These are phyloP conservation scores for Isabelozyma pseudorhagii DNA, from an alignment of 805 yeast genomes.

Conservation along the genomic window DNA sequence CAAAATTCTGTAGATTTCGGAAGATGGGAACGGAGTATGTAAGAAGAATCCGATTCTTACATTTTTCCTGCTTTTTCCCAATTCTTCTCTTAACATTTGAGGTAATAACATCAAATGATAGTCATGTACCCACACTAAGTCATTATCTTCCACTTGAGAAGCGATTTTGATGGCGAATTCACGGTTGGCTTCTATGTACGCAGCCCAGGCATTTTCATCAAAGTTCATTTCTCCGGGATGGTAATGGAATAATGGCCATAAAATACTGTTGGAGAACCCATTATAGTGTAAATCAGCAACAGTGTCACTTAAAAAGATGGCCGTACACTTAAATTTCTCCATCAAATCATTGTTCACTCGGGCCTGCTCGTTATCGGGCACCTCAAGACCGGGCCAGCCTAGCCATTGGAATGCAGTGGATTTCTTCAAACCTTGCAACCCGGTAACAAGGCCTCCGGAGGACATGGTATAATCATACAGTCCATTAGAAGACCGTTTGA, in stretches of 20 bases:
- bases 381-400: slow-evolving; percentile 93
- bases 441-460: slow-evolving; percentile 96
- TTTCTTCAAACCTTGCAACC: slow-evolving; percentile 85
- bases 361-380: slow-evolving; percentile 72
- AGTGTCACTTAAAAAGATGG: slow-evolving; percentile 82
- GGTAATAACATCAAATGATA: slow-evolving; percentile 96
- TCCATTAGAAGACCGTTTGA: slow-evolving; percentile 60
- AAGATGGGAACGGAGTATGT: slow-evolving; percentile 97
- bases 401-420: slow-evolving; percentile 89
- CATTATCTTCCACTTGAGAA: slow-evolving; percentile 70
- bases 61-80: slow-evolving; percentile 47
- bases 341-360: slow-evolving; percentile 67
- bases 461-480: slow-evolving; percentile 85
- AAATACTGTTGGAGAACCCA: slow-evolving; percentile 89
- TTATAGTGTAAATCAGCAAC: slow-evolving; percentile 95
- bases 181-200: slow-evolving; percentile 89
- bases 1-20: slow-evolving; percentile 91
- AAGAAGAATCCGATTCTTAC: slow-evolving; percentile 88
- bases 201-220: slow-evolving; percentile 97
- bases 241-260: slow-evolving; percentile 98
- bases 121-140: slow-evolving; percentile 96
- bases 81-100: slow-evolving; percentile 68
- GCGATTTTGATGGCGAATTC: slow-evolving; percentile 76
- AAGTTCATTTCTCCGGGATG: slow-evolving; percentile 99
- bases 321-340: slow-evolving; percentile 82